Base-by-base conservation (phyloP, 2,329 filamentous ascomycete species). In the Claviceps humidiphila region DNA sequence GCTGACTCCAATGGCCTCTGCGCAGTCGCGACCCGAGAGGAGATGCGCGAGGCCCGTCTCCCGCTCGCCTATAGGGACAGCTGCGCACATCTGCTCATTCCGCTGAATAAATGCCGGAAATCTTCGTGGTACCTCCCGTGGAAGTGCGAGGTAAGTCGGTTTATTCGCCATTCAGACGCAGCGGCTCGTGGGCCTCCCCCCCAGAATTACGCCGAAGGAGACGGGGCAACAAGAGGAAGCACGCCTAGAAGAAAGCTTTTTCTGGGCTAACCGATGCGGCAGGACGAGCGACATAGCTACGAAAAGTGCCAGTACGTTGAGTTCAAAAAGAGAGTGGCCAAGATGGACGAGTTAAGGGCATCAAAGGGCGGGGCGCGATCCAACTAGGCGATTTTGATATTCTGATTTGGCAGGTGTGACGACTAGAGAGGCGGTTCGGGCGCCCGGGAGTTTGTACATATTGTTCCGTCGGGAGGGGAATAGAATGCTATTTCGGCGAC, bases 251-350 rank as follows among this genome's bases (percentile, higher is more conserved):
- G 1, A 4, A 39, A 47, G 37, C 13, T 34, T 17, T 17, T 40
- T 57, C 37, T 51, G 52, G 51, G 51, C 51, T 50, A 22, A 53
- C 48, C 30, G 14, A 43, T 4, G 37, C 40, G 53, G 54, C 66
- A 97, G 93, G 83, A 89, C 69, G 93, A 98, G 77, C 80, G 93
- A 75, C 93, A 98, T 74, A 85, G 84, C 65, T 98, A 98, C 77
- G 93, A 98, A 70, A 97, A 97, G 71, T 98, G 93, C 81, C 93
- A 98, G 67, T 98, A 98, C 72, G 87, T 87, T 58, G 93, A 97
- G 70, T 98, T 98, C 78, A 95, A 95, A 82, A 89, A 91, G 79
- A 84, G 93, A 54, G 93, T 98, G 58, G 88, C 86, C 66, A 97
- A 95, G 83, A 98, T 98, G 93, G 83, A 97, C 64, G 90, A 98